Evolutionary conservation across 257 asterid genomes (phyloP), one percentile per base, ranked within the genome.

Genomic region (Nicotiana sylvestris): DNA sequence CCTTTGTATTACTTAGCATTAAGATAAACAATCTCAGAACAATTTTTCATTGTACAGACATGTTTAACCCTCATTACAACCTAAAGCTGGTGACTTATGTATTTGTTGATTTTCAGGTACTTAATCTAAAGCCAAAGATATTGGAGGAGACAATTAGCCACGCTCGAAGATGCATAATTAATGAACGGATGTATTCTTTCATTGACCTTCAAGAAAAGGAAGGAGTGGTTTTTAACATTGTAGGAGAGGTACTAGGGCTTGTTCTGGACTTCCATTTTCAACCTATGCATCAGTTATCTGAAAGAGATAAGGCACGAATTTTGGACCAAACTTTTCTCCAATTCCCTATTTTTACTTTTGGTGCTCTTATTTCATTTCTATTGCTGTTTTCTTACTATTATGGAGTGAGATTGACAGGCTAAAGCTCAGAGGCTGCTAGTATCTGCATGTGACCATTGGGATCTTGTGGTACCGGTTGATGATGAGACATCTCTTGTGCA

Each of bases 81-180:
- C 72, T 43, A 57, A 78, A 79, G 39, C 65, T 13, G 13, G 1
- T 49, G 30, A 49, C 32, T 2, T 35, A 12, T 15, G 10, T 32
- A n/a, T 5, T 76, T 74, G 32, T 72, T 6, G 58, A 51, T 55
- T 58, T 78, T 83, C 86, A 93, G 95, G 88, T 79, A 84, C 88
- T 86, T 18, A 58, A 64, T 0, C 21, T 81, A 74, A 85, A 78
- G 81, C 62, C 80, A 13, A 88, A 76, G 83, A 82, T 65, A 81
- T 90, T 91, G 90, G 84, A 86, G 78, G 86, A 33, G 17, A 87
- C 87, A 4, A 69, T 91, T 6, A 79, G 74, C n/a, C 87, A 91
- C 21, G 98, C 98, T 72, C 89, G 64, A 56, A 91, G 86, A 46
- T 89, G 92, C 85, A 32, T 18, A 13, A 69, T 68, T 66, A 87